Percentiles rank a stretch among this genome's conserved stretches.
Conservation (phyloP, 257 asterid species). For the Fraxinus americana region DNA sequence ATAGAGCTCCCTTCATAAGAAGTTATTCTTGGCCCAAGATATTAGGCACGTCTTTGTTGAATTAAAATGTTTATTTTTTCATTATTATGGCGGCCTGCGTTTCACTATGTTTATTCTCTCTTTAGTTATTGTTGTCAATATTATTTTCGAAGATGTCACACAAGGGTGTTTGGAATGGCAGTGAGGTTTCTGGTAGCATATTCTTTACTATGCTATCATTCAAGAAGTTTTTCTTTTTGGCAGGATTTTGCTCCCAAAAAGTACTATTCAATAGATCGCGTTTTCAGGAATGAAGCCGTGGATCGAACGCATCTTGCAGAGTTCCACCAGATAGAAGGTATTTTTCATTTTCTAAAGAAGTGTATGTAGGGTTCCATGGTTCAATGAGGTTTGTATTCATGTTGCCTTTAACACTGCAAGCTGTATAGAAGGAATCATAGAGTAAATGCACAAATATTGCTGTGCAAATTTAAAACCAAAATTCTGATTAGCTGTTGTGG, state of each 20-base stretch:
- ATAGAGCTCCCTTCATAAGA: neutral
- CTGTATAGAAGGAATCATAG: neutral
- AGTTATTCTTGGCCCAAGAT: neutral
- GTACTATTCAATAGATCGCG: constrained; percentile 95
- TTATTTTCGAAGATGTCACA: neutral
- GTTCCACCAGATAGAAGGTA: constrained; percentile 99
- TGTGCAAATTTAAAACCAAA: neutral
- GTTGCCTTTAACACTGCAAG: neutral
- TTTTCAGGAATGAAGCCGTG: constrained; percentile 96
- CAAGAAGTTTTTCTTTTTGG: constrained; percentile 21
- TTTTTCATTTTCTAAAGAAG: constrained; percentile 8
- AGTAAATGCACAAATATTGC: neutral
- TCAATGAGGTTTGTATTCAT: neutral
- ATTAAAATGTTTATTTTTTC: neutral
- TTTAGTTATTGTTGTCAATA: no score
- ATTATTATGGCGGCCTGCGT: neutral
- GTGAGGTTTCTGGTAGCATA: neutral
- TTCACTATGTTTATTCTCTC: neutral
- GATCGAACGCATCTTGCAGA: constrained; percentile 99
- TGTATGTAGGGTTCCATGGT: constrained; percentile 9
- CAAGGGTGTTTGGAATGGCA: neutral
- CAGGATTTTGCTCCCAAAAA: constrained; percentile 86
- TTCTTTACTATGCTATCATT: constrained; percentile 14
- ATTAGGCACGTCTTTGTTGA: neutral
- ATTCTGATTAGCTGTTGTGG: neutral